These are phyloP conservation scores for Hypoxylon sp. DNA, from an alignment of 2,329 filamentous ascomycete species.

Conservation along the genomic window DNA sequence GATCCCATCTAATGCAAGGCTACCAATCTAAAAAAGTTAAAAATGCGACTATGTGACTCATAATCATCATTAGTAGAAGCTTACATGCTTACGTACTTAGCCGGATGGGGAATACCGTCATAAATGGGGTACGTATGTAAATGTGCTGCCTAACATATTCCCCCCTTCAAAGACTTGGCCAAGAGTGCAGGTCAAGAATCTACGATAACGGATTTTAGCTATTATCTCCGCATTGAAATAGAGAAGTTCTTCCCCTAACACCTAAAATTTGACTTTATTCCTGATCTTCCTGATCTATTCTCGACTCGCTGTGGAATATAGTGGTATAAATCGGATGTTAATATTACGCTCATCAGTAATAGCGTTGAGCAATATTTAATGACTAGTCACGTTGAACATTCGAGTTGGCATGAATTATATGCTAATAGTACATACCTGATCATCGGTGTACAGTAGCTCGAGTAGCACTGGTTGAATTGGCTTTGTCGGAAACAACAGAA, in stretches of 20 bases:
- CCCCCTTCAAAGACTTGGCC: no score
- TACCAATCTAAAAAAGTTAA: slow-evolving; percentile 7
- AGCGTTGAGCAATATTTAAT: neutral
- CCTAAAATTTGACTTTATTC: neutral
- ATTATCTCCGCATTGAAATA: slow-evolving; percentile 24
- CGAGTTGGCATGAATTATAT: neutral
- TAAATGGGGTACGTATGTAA: slow-evolving; percentile 18
- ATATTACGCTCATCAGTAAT: slow-evolving; percentile 4
- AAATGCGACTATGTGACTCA: slow-evolving; percentile 20
- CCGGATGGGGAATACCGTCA: slow-evolving; percentile 6
- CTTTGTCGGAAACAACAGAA: neutral
- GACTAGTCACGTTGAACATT: neutral
- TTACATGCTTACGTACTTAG: slow-evolving; percentile 7
- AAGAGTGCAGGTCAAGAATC: no score
- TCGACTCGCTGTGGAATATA: neutral
- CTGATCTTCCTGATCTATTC: neutral
- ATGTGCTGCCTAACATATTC: slow-evolving; percentile 28
- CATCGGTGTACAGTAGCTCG: neutral
- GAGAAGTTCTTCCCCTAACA: neutral
- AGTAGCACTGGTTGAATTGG: slow-evolving; percentile 2
- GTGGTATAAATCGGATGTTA: neutral
- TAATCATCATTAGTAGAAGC: slow-evolving; percentile 5
- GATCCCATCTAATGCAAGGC: slow-evolving; percentile 36
- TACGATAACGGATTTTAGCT: slow-evolving; percentile 22
- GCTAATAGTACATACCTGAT: neutral